Conservation (phyloP, 2,329 filamentous ascomycete species). For the Byssothecium circinans region DNA sequence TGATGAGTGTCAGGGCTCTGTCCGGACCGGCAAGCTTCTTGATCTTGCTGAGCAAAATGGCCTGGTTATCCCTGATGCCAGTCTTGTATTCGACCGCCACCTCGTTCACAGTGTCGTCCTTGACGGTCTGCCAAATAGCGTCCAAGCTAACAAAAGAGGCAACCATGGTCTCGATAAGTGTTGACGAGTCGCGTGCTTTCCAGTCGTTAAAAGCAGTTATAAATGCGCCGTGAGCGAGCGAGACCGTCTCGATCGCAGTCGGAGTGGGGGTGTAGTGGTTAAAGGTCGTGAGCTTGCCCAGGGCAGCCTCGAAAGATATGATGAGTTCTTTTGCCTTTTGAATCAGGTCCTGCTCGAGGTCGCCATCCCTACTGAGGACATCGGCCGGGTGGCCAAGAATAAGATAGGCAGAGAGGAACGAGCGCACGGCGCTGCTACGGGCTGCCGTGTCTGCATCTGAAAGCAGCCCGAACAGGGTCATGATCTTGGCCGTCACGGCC, state of each 20-base stretch:
- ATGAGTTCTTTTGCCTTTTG: slow-evolving; percentile 76
- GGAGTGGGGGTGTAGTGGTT: slow-evolving; percentile 70
- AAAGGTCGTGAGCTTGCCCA: slow-evolving; percentile 65
- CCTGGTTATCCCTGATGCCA: slow-evolving; percentile 78
- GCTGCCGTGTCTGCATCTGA: slow-evolving; percentile 60
- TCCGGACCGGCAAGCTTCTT: slow-evolving; percentile 74
- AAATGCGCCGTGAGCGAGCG: slow-evolving; percentile 72
- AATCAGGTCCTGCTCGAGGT: slow-evolving; percentile 71
- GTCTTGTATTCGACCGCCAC: slow-evolving; percentile 76
- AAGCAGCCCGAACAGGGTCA: slow-evolving; percentile 68
- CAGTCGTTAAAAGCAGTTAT: slow-evolving; percentile 79
- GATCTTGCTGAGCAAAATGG: slow-evolving; percentile 77
- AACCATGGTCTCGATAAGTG: slow-evolving; percentile 82
- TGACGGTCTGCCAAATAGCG: slow-evolving; percentile 80
- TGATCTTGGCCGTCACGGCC: slow-evolving; percentile 64
- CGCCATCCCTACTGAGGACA: slow-evolving; percentile 73
- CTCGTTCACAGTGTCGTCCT: slow-evolving; percentile 72
- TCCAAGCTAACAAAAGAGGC: slow-evolving; percentile 83
- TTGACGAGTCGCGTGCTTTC: slow-evolving; percentile 78
- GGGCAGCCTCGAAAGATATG: slow-evolving; percentile 73
- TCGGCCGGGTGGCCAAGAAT: slow-evolving; percentile 78
- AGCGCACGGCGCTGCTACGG: slow-evolving; percentile 68
- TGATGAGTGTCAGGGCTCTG: slow-evolving; percentile 70
- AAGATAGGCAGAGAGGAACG: slow-evolving; percentile 77
- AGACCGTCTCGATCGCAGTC: slow-evolving; percentile 63